phyloP scores from a whole-genome alignment of 108 stramenopile species.

The Pseudonitzschia delicatissima region DNA sequence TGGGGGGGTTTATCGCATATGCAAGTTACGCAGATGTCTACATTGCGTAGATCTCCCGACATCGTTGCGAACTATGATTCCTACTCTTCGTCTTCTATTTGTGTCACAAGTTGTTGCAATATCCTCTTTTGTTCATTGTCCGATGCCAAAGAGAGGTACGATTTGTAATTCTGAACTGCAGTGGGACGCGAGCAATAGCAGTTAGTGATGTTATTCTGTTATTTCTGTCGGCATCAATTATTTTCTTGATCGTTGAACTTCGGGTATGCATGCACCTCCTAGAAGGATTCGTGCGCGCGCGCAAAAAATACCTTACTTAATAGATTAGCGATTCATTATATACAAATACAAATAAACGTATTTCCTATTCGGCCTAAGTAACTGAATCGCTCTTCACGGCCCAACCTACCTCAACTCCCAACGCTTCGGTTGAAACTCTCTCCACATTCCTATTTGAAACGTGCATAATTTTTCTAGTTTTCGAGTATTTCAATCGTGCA shows the following conservation, averaged over 20 bases:
- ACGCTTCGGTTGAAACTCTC: too few species aligned
- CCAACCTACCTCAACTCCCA: too few species aligned
- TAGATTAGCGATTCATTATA: not conserved
- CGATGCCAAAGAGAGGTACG: too few species aligned
- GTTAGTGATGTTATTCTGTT: constrained; percentile 1
- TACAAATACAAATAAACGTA: not conserved
- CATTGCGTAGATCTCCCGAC: constrained; percentile 27
- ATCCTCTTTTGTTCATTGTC: too few species aligned
- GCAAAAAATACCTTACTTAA: not conserved
- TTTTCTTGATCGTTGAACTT: not conserved
- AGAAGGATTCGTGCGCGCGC: not conserved
- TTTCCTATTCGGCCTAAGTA: not conserved
- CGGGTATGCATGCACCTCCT: too few species aligned
- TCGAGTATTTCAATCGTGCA: too few species aligned
- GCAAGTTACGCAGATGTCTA: constrained; percentile 59
- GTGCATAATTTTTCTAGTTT: too few species aligned
- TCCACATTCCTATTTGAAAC: too few species aligned
- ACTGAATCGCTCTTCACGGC: not conserved
- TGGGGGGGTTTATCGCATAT: constrained; percentile 48
- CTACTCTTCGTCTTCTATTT: not conserved
- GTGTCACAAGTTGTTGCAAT: too few species aligned
- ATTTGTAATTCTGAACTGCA: too few species aligned
- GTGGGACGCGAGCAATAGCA: too few species aligned
- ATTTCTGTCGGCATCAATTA: not conserved
- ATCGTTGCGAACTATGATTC: too few species aligned